These are phyloP conservation scores for Pythium periplocum DNA, from an alignment of 352 stramenopile genomes.

Conservation along the genomic window DNA sequence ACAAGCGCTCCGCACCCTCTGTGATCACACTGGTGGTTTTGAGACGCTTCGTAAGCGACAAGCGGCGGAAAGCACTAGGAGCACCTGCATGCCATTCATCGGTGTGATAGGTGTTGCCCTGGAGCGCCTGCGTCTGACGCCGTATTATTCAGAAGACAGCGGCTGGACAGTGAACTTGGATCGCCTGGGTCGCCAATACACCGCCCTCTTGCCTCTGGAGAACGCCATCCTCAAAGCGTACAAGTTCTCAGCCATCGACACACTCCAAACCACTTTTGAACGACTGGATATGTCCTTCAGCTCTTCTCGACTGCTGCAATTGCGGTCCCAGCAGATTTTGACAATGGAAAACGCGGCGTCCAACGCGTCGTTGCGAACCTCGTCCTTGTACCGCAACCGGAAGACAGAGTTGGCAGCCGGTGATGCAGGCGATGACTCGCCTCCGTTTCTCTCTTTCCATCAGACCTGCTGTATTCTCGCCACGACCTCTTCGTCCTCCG, in stretches of 20 bases:
- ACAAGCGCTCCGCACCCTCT: conserved; percentile 51
- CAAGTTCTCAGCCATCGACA: conserved; percentile 9
- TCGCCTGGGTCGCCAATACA: conserved; percentile 15
- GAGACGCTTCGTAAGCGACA: conserved; percentile 64
- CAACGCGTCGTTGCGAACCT: conserved; percentile 8
- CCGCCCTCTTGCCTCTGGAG: conserved; percentile 14
- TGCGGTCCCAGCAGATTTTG: conserved; percentile 18
- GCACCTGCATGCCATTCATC: conserved; percentile 61
- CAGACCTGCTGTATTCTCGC: conserved; percentile 18
- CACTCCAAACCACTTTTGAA: conserved; percentile 14
- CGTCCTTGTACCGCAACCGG: conserved; percentile 14
- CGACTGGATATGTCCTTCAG: no score
- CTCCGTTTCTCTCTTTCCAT: conserved; percentile 13
- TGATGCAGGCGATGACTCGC: conserved; percentile 1
- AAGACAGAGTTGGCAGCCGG: conserved; percentile 2
- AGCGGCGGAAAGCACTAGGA: conserved; percentile 27
- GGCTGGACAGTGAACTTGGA: conserved; percentile 11
- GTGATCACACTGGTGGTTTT: conserved; percentile 66
- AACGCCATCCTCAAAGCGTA: conserved; percentile 18
- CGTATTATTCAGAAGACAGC: neutral
- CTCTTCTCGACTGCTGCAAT: conserved; percentile 13
- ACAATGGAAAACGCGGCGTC: conserved; percentile 11
- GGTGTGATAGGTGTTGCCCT: conserved; percentile 66
- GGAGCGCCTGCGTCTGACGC: conserved; percentile 37
- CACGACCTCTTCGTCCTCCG: conserved; percentile 2